Base-by-base conservation (phyloP, 345 rosid genomes). In the Rhizophora mangle region DNA sequence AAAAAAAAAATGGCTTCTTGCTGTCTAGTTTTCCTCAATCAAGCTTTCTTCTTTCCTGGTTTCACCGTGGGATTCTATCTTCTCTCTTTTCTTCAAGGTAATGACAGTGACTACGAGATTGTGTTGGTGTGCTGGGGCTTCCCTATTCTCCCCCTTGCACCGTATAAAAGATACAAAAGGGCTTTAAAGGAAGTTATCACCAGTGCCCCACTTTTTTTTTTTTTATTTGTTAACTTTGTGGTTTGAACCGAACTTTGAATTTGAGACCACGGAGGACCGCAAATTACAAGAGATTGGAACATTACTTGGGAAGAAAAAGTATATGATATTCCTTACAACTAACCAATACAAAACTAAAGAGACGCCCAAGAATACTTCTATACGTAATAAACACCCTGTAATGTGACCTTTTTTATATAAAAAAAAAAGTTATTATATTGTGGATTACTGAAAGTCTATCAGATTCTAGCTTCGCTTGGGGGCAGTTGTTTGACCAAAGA, bases 161-260 rank as follows among this genome's bases (percentile, higher is more conserved):
- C 72, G 39, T 55, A 56, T 53, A 1, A 7, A 55, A 26, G 55
- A 13, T 59, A 60, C 68, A 59, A 74, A 65, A 62, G 64, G 82
- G 36, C 87, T 73, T 66, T 8, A 24, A 13, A 2, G n/a, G 51
- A 0, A 8, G 6, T 2, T 10, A 39, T 60, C 60, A 80, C 84
- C 20, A 22, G 22, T 4, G 49, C 78, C 78, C 88, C 87, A 82
- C 63, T 29, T 1, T 37, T 8, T 37, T 1, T 2, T 39, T 39
- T 39, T 39, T 39, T 11, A 29, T 29, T 10, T 1, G 0, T 7
- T 6, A 8, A 2, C 0, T 43, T 43, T 43, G 0, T 15, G 20
- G 8, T 32, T 53, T 24, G 5, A 6, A 16, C 26, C 15, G 2
- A 11, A 10, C 13, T 10, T 6, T 47, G 49, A 43, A 13, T 13